A percentile compares a stretch with the other conserved stretches of the same genome.
These are phyloP conservation scores for Letharia lupina DNA, from an alignment of 495 filamentous ascomycete genomes.

Conservation along the genomic window DNA sequence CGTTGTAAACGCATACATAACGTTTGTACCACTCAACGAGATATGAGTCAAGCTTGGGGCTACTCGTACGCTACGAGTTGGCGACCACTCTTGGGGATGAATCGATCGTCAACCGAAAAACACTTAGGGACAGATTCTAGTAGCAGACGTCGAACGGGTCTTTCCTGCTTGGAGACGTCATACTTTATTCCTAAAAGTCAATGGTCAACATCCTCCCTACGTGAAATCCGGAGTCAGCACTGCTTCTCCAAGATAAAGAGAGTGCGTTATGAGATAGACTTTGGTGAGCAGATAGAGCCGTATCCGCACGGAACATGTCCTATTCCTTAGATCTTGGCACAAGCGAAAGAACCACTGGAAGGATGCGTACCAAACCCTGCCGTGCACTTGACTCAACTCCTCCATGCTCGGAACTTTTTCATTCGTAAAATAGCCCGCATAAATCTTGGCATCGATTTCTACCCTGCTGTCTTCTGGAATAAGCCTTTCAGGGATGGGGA, in stretches of 20 bases:
- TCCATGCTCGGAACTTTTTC: constrained; percentile 83
- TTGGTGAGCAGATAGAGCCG: background rate
- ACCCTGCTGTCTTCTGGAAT: constrained; percentile 93
- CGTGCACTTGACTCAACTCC: constrained; percentile 75
- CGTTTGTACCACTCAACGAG: too few species aligned
- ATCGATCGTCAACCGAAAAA: background rate
- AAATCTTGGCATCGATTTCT: constrained; percentile 95
- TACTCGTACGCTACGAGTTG: background rate
- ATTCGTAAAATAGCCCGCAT: constrained; percentile 91
- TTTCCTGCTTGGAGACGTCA: background rate
- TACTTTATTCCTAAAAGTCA: constrained; percentile 2
- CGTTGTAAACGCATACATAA: background rate
- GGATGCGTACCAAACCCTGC: constrained; percentile 56
- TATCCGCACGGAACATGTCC: background rate
- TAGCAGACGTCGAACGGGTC: background rate
- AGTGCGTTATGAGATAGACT: background rate
- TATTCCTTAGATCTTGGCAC: background rate
- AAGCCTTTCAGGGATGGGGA: constrained; percentile 88
- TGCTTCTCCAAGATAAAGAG: background rate
- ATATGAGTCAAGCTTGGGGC: too few species aligned
- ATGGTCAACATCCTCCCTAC: constrained; percentile 48
- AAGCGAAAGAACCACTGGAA: background rate
- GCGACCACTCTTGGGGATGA: background rate
- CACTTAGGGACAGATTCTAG: background rate
- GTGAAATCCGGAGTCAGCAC: background rate